Conservation (phyloP, 768 basidiomycete genomes). For the Pisolithus orientalis region DNA sequence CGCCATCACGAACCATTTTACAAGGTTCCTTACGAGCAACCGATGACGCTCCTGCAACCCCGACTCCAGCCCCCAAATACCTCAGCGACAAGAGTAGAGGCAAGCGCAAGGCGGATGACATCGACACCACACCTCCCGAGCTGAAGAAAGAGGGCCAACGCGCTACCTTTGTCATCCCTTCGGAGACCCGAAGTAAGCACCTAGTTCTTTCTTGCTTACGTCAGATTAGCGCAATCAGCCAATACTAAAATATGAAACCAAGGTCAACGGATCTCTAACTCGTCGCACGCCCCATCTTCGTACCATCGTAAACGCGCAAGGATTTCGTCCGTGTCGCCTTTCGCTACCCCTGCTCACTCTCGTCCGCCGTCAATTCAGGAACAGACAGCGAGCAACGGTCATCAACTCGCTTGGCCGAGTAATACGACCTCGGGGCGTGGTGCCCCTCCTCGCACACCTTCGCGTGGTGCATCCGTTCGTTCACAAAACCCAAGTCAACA, state of each 20-base stretch:
- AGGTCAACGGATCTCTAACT: slow-evolving; percentile 51
- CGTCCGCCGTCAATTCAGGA: slow-evolving; percentile 25
- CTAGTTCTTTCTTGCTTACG: slow-evolving; percentile 7
- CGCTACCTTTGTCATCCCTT: slow-evolving; percentile 56
- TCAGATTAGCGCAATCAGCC: slow-evolving; percentile 16
- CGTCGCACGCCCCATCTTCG: slow-evolving; percentile 63
- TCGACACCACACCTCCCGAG: slow-evolving; percentile 65
- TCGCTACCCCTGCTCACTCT: slow-evolving; percentile 26
- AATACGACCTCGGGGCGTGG: slow-evolving; percentile 22
- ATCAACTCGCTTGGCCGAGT: slow-evolving; percentile 28
- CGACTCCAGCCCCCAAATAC: slow-evolving; percentile 26
- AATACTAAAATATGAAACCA: slow-evolving; percentile 18
- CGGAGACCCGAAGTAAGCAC: slow-evolving; percentile 52
- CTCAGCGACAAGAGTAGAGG: slow-evolving; percentile 39
- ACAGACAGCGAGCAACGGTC: slow-evolving; percentile 12
- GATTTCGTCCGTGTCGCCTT: slow-evolving; percentile 38
- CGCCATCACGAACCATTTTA: slow-evolving; percentile 11
- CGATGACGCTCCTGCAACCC: slow-evolving; percentile 26
- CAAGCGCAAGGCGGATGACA: slow-evolving; percentile 71
- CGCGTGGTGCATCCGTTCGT: slow-evolving; percentile 32
- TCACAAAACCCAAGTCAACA: slow-evolving; percentile 22
- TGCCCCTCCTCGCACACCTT: slow-evolving; percentile 27
- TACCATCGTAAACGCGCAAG: slow-evolving; percentile 68
- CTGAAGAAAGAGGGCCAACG: slow-evolving; percentile 42
- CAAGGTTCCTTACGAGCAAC: slow-evolving; percentile 11